Evolutionary conservation across 345 rosid species (phyloP).

Genomic region (Syzygium jambos): DNA sequence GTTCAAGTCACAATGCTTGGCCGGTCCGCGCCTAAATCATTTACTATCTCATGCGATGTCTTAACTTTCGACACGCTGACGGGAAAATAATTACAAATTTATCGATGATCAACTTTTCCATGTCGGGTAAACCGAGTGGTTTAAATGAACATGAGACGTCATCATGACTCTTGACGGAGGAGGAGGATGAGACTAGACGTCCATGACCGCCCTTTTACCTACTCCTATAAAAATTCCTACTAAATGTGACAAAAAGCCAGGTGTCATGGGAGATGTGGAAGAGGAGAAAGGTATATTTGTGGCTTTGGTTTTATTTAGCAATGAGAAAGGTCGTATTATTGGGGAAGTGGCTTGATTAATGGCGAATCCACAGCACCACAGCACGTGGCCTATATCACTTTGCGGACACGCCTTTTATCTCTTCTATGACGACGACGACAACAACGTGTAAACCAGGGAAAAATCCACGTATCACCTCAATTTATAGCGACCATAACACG

Average conservation of each 20-base stretch:
- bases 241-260: neutral
- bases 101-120: neutral
- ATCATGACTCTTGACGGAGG: neutral
- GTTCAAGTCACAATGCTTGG: neutral
- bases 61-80: fast-evolving
- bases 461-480: too few relatives aligned
- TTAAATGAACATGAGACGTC: neutral
- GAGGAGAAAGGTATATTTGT: neutral
- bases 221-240: neutral
- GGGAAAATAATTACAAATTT: neutral
- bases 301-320: neutral
- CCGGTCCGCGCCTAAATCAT: neutral
- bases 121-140: neutral
- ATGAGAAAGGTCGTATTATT: neutral
- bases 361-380: neutral
- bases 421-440: neutral
- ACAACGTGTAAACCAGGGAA: neutral
- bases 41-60: neutral
- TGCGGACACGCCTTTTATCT: neutral
- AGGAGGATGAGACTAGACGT: neutral
- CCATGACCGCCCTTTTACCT: neutral
- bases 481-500: too few relatives aligned
- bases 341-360: neutral
- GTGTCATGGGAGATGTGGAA: neutral
- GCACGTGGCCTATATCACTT: neutral